These are phyloP conservation scores for Podospora anserina DNA, from an alignment of 495 filamentous ascomycete species.

Conservation along the genomic window DNA sequence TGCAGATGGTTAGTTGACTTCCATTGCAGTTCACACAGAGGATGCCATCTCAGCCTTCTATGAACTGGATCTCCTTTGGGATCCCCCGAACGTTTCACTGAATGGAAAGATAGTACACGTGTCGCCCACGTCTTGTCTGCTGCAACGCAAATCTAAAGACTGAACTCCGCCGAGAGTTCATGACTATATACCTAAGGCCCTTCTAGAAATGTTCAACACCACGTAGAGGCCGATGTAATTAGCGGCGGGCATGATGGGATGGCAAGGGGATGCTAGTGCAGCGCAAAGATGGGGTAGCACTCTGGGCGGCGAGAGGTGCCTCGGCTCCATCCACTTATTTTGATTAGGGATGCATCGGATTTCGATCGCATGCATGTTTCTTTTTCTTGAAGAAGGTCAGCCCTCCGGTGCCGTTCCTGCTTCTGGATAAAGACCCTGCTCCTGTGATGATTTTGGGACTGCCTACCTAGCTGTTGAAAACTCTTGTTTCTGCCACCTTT, in stretches of 20 bases:
- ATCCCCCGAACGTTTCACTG: not conserved
- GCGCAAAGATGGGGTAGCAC: not conserved
- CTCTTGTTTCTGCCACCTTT: not conserved
- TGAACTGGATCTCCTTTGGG: not conserved
- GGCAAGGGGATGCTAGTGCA: conserved; percentile 1
- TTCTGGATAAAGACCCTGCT: not conserved
- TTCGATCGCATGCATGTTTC: not conserved
- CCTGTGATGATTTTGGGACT: not conserved
- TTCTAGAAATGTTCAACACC: no score
- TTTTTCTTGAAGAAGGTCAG: not conserved
- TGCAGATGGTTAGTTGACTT: no score
- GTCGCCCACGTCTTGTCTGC: not conserved
- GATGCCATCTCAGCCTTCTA: not conserved
- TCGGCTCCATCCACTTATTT: conserved; percentile 1
- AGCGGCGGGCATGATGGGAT: not conserved
- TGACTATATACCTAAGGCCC: not conserved
- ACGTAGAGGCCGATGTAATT: not conserved
- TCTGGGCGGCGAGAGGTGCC: conserved; percentile 1
- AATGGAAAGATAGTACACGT: not conserved
- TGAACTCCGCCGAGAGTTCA: not conserved
- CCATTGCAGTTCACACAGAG: no score
- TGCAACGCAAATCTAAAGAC: not conserved
- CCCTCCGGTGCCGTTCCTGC: not conserved
- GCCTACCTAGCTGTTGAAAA: not conserved
- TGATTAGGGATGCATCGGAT: not conserved